Conservation (phyloP, 768 basidiomycete species). For the Auricularia auricula-judae region DNA sequence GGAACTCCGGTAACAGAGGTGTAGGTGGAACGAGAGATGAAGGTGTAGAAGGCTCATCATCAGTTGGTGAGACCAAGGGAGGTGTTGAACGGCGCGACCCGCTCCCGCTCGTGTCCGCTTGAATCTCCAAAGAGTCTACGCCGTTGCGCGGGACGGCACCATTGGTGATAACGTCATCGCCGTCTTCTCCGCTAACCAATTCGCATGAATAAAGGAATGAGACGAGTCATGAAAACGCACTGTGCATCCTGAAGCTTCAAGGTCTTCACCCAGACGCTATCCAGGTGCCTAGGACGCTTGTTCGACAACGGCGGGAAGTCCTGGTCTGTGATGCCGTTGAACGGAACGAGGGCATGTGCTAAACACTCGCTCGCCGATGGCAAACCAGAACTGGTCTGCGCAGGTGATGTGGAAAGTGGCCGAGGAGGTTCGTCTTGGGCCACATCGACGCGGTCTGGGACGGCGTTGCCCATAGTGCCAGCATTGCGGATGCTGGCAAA, state of each 20-base stretch:
- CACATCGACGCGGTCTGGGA: not conserved
- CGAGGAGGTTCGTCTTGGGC: not conserved
- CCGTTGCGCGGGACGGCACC: not conserved
- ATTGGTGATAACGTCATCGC: too few species aligned
- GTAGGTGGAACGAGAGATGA: not conserved
- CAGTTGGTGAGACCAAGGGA: not conserved
- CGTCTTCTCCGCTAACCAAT: not conserved
- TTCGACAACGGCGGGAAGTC: constrained; percentile 1
- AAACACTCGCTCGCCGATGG: not conserved
- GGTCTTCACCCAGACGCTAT: not conserved
- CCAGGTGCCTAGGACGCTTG: not conserved
- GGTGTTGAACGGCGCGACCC: not conserved
- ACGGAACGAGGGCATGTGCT: not conserved
- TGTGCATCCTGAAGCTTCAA: not conserved
- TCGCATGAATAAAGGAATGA: not conserved
- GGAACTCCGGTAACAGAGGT: not conserved
- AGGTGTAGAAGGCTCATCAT: not conserved
- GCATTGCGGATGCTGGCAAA: not conserved
- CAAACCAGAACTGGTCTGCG: not conserved
- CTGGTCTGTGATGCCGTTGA: not conserved
- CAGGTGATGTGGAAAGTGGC: not conserved
- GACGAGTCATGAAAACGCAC: not conserved
- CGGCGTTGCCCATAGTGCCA: not conserved
- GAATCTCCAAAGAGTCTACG: not conserved
- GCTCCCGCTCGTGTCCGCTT: not conserved